Evolutionary conservation across 352 stramenopile species (phyloP).

Genomic region (Elongisporangium prolatum): DNA sequence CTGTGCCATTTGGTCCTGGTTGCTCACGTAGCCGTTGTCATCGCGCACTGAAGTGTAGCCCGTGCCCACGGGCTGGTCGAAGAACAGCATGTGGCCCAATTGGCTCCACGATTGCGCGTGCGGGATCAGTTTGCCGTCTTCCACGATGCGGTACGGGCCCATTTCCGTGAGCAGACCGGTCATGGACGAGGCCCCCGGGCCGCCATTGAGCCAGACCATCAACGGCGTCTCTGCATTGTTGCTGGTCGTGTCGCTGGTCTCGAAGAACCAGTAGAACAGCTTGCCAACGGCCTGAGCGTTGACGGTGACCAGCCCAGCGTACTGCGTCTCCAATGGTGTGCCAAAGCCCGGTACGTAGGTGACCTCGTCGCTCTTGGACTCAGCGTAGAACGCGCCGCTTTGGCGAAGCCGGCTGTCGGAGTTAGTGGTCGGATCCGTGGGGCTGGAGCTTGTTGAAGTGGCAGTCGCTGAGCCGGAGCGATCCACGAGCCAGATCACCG

Average conservation of each 20-base stretch:
- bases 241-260: constrained; percentile 40
- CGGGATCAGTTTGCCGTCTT: constrained; percentile 62
- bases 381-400: not conserved
- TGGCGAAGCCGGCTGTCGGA: constrained; percentile 12
- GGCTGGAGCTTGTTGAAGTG: constrained; percentile 1
- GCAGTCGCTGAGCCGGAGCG: not conserved
- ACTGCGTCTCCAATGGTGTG: constrained; percentile 66
- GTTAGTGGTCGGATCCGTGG: not conserved
- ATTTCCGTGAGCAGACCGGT: constrained; percentile 73
- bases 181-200: constrained; percentile 76
- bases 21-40: constrained; percentile 63
- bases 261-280: constrained; percentile 87
- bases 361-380: constrained; percentile 33
- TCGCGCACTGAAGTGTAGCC: constrained; percentile 74
- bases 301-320: constrained; percentile 60
- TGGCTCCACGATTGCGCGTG: constrained; percentile 70
- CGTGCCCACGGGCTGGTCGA: constrained; percentile 79
- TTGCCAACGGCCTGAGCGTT: constrained; percentile 50
- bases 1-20: constrained; percentile 57
- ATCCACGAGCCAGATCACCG: constrained; percentile 1
- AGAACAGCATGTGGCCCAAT: constrained; percentile 80
- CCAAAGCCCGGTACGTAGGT: constrained; percentile 66
- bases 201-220: constrained; percentile 80
- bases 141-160: constrained; percentile 67
- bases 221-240: constrained; percentile 50